Base-by-base conservation (phyloP, 345 rosid species). In the Cardiospermum halicacabum region DNA sequence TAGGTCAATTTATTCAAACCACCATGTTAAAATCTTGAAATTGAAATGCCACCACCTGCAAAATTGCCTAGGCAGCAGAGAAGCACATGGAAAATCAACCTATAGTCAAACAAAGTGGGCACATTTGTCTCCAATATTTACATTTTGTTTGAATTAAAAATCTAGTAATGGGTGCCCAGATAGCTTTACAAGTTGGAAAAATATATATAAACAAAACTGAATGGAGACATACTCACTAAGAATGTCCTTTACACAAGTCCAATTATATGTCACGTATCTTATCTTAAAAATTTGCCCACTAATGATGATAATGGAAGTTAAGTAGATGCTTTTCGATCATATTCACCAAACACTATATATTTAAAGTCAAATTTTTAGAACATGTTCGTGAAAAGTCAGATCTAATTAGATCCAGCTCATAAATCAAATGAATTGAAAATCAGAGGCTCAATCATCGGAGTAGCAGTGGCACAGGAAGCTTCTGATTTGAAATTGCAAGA, bases 191-290 rank as follows among this genome's bases (percentile, higher is more conserved):
- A 22, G 59, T 53, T 64, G 59, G 58, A 49, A 22, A n/a, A 10
- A 64, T 13, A n/a, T n/a, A n/a, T n/a, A n/a, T n/a, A n/a, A 37
- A 64, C 12, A 56, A 50, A 49, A 64, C 49, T 25, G n/a, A 37
- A 24, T 25, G 22, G 26, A 24, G 36, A n/a, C 22, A 59, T 31
- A 6, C 26, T 43, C 64, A 26, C 5, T 42, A 42, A n/a, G 26
- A 60, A 18, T 59, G 50, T 26, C 51, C 51, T 40, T 59, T 30
- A 10, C 10, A 26, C 2, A 18, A 36, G 16, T 50, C 47, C 24
- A 32, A 63, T 49, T 7, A 63, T 63, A 30, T 19, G 43, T 31
- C 15, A 40, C 28, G 18, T 43, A 26, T 59, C 28, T 7, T 16
- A 34, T 34, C 8, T 30, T 25, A 19, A 24, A 47, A 59, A 25